Conservation (phyloP, 164 flowering plant species). For the Piper betle region DNA sequence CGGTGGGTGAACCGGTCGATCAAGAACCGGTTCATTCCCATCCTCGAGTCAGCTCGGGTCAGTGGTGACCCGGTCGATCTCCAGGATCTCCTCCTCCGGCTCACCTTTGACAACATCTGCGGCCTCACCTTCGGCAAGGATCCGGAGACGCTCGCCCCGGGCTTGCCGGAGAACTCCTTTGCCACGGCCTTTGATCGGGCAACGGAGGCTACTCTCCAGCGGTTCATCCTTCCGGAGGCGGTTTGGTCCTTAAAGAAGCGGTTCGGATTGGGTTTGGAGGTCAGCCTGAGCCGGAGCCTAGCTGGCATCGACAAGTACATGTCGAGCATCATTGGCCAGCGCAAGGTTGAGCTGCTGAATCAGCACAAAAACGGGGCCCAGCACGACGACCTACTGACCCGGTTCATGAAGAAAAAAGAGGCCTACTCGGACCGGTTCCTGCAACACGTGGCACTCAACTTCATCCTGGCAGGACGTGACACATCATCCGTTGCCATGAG, state of each 20-base stretch:
- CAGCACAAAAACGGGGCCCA: constrained; percentile 13
- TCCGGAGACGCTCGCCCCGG: constrained; percentile 41
- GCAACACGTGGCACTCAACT: constrained; percentile 62
- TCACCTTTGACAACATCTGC: constrained; percentile 61
- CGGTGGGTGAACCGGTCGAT: constrained; percentile 59
- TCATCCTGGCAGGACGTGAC: constrained; percentile 82
- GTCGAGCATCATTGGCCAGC: constrained; percentile 30
- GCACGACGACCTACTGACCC: constrained; percentile 38
- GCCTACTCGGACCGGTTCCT: constrained; percentile 32
- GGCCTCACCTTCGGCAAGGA: constrained; percentile 58
- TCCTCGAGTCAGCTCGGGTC: constrained; percentile 29
- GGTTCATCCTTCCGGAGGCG: constrained; percentile 40
- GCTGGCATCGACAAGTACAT: constrained; percentile 30
- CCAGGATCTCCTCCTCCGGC: constrained; percentile 47
- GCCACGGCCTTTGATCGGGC: constrained; percentile 51
- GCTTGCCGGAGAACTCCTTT: constrained; percentile 41
- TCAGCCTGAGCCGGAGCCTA: constrained; percentile 29
- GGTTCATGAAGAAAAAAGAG: constrained; percentile 31
- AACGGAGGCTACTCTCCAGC: constrained; percentile 52
- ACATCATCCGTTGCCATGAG: constrained; percentile 81
- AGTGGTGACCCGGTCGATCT: constrained; percentile 33
- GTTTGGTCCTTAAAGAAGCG: constrained; percentile 47
- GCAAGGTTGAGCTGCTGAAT: constrained; percentile 39
- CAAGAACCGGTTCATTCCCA: constrained; percentile 34
- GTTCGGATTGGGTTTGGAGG: constrained; percentile 48